Evolutionary conservation across 805 yeast genomes (phyloP).

Genomic region (Isabelozyma pseudorhagii): DNA sequence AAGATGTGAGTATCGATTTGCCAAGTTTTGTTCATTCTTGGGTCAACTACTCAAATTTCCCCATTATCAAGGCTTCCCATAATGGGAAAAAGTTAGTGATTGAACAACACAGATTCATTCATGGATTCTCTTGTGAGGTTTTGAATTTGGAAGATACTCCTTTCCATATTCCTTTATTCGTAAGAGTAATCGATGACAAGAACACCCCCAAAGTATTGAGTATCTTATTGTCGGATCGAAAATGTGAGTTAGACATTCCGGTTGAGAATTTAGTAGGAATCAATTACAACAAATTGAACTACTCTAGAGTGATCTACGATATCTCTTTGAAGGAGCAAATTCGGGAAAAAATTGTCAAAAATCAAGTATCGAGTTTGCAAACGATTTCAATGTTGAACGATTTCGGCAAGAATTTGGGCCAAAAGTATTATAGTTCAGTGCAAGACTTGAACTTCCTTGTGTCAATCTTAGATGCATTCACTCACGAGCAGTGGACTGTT

Average conservation of each 20-base stretch:
- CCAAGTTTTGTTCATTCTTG: constrained; percentile 55
- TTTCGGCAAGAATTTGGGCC: constrained; percentile 35
- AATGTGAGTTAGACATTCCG: constrained; percentile 25
- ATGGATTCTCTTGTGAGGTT: constrained; percentile 15
- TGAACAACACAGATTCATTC: constrained; percentile 37
- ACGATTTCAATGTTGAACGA: constrained; percentile 37
- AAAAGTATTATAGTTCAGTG: constrained; percentile 10
- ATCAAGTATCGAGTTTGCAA: constrained; percentile 24
- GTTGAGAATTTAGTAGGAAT: constrained; percentile 32
- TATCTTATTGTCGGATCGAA: constrained; percentile 44
- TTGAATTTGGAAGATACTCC: constrained; percentile 51
- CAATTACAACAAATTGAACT: constrained; percentile 45
- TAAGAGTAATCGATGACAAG: constrained; percentile 28
- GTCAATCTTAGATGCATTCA: constrained; percentile 22
- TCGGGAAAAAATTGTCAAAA: constrained; percentile 11
- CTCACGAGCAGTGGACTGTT: constrained; percentile 16
- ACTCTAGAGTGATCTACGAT: constrained; percentile 49
- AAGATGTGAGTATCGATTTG: constrained; percentile 39
- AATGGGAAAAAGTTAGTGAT: constrained; percentile 12
- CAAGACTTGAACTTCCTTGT: constrained; percentile 30
- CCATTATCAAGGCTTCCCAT: constrained; percentile 35
- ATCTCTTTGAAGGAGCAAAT: constrained; percentile 17
- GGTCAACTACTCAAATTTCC: constrained; percentile 59
- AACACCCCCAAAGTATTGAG: constrained; percentile 29
- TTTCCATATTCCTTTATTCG: constrained; percentile 58